Evolutionary conservation across 208 protist species (phyloP).

Genomic region (Acanthamoeba lenticulata): DNA sequence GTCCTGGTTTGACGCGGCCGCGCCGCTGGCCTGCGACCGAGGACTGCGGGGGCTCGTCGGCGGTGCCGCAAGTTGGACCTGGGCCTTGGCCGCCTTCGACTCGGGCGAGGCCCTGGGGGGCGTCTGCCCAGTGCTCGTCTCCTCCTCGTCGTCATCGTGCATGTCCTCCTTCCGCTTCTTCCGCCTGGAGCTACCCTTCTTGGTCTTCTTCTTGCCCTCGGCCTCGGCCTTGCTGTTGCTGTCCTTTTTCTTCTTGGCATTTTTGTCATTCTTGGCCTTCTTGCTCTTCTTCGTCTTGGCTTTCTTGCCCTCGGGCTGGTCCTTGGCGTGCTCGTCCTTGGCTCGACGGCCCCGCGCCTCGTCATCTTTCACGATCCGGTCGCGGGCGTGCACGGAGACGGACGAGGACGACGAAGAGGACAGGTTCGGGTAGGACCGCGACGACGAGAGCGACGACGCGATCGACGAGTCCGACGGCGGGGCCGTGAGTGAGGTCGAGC

Average conservation of each 20-base stretch:
- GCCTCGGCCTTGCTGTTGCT: background rate
- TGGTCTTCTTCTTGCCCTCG: background rate
- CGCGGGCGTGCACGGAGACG: conserved; percentile 4
- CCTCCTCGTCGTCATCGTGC: background rate
- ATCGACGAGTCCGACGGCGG: conserved; percentile 24
- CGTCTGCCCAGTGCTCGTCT: too few species aligned
- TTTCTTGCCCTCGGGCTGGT: background rate
- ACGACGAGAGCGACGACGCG: conserved; percentile 23
- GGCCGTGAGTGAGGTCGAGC: conserved; percentile 30
- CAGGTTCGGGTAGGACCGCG: conserved; percentile 9
- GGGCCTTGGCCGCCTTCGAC: too few species aligned
- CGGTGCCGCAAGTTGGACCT: background rate
- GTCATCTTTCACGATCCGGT: conserved; percentile 56
- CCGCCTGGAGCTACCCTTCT: background rate
- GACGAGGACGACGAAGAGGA: background rate
- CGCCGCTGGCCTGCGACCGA: background rate
- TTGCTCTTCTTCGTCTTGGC: conserved; percentile 27
- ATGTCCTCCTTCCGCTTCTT: background rate
- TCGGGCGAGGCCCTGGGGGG: too few species aligned
- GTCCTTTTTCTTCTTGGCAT: background rate
- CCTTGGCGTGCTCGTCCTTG: background rate
- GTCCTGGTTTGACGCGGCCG: background rate
- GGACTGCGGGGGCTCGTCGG: background rate
- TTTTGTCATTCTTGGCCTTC: conserved; percentile 5
- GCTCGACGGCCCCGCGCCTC: background rate